Evolutionary conservation across 805 yeast genomes (phyloP), one percentile per base, ranked within the genome.

Genomic region (Teunomyces panamensis): DNA sequence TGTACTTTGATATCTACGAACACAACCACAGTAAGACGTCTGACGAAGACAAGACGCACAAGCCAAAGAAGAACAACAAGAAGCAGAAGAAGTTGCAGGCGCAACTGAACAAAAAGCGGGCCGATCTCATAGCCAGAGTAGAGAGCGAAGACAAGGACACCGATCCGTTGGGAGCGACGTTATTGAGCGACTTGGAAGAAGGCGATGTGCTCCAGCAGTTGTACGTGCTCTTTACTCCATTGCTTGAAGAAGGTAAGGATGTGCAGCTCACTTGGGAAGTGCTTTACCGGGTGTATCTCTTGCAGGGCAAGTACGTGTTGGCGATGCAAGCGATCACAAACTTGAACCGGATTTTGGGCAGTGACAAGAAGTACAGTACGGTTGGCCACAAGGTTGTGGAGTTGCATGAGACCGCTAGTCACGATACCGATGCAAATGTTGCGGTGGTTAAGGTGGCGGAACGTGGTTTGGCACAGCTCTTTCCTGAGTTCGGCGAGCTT

Each of bases 141-240:
- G 75, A 70, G 55, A 64, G 73, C 39, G 74, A 61, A 50, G 68
- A 69, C 46, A 74, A 75, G 13, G 88, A 83, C 49, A 64, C 67
- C 4, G 91, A 86, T 68, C 76, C 81, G 2, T 75, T 83, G 52
- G 92, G 89, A 30, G 73, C 74, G 26, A 65, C 69, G 33, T 59
- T 75, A 33, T 53, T 71, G 35, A 36, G 56, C 9, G 66, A 64
- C 27, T 56, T 69, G 48, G 34, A 57, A 2, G 56, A 67, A 30
- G 57, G 68, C 34, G 60, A 70, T 13, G 73, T 83, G 43, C 55
- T 83, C 42, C 74, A 70, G 6, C 65, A 67, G 10, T 73, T 84
- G n/a, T 69, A 61, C 45, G 64, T 57, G 14, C 59, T 70, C 20
- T 68, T 70, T 56, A 69, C 69, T 56, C 76, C 76, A 4, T 64